Conservation (phyloP, 202 grass and related monocot genomes). For the Alloteropsis angusta region DNA sequence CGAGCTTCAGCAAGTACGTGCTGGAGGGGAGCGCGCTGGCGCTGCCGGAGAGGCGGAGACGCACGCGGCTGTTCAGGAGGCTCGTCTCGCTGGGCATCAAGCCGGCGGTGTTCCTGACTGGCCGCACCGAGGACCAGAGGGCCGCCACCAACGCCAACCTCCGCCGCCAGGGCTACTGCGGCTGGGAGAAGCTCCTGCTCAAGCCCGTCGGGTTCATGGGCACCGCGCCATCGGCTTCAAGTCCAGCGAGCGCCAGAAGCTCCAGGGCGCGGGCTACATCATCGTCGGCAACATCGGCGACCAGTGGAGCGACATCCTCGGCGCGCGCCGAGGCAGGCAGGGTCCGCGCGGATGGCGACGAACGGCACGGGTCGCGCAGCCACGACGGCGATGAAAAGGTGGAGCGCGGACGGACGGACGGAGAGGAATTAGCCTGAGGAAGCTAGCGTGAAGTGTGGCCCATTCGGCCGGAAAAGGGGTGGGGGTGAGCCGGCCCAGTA, state of each 20-base stretch:
- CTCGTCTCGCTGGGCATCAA: constrained; percentile 41
- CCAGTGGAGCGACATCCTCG: constrained; percentile 62
- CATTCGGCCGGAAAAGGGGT: too few species aligned
- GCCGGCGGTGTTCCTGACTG: constrained; percentile 41
- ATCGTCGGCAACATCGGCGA: constrained; percentile 62
- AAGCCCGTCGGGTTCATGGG: background rate
- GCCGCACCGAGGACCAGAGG: constrained; percentile 20
- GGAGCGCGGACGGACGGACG: too few species aligned
- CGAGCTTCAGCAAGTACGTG: constrained; percentile 34
- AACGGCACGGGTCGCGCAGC: too few species aligned
- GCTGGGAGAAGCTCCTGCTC: constrained; percentile 36
- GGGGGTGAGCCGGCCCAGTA: too few species aligned
- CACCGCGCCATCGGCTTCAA: too few species aligned
- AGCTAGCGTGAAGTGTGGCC: too few species aligned
- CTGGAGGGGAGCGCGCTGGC: constrained; percentile 22
- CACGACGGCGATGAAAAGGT: too few species aligned
- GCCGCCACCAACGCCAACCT: constrained; percentile 14
- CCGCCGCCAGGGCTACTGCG: background rate
- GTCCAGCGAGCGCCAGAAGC: constrained; percentile 42
- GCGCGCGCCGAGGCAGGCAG: too few species aligned
- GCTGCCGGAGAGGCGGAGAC: constrained; percentile 31
- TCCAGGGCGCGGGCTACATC: constrained; percentile 17
- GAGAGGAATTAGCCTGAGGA: too few species aligned
- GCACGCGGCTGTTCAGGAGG: constrained; percentile 35
- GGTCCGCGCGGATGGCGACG: too few species aligned